Conservation (phyloP, 192 early-diverging fungal species). For the Backusella psychrophila region DNA sequence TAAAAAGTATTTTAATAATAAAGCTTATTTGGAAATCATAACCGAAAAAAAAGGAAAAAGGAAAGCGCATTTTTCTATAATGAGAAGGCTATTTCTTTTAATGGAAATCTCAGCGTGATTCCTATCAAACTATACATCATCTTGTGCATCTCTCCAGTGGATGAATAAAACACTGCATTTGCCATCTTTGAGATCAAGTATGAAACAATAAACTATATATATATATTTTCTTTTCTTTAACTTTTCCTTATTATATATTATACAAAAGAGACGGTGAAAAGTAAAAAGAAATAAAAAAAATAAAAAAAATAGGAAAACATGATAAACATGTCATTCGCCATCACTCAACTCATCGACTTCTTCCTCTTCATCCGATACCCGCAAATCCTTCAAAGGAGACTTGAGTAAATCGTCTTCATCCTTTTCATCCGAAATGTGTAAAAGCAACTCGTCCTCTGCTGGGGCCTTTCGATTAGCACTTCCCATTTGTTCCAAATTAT, state of each 20-base stretch:
- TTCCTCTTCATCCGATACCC: not conserved
- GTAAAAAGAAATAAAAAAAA: not conserved
- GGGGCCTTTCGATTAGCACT: constrained; percentile 26
- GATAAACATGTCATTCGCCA: not conserved
- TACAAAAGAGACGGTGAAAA: not conserved
- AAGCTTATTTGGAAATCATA: too few relatives aligned
- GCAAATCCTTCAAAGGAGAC: not conserved
- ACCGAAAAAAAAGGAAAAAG: too few relatives aligned
- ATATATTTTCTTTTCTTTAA: not conserved
- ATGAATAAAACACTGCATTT: too few relatives aligned
- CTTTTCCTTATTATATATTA: not conserved
- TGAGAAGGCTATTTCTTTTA: too few relatives aligned
- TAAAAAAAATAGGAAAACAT: too few relatives aligned
- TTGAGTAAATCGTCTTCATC: not conserved
- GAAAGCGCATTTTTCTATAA: too few relatives aligned
- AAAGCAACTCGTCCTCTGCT: not conserved
- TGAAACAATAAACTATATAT: not conserved
- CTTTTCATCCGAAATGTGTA: not conserved
- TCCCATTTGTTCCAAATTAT: constrained; percentile 36
- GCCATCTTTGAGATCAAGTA: too few relatives aligned
- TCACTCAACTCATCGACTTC: constrained; percentile 4
- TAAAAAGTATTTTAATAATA: too few relatives aligned
- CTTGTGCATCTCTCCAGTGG: too few relatives aligned
- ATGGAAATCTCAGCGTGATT: too few relatives aligned
- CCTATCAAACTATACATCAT: too few relatives aligned